These are phyloP conservation scores for Mercurialis annua DNA, from an alignment of 345 rosid species.

Conservation along the genomic window DNA sequence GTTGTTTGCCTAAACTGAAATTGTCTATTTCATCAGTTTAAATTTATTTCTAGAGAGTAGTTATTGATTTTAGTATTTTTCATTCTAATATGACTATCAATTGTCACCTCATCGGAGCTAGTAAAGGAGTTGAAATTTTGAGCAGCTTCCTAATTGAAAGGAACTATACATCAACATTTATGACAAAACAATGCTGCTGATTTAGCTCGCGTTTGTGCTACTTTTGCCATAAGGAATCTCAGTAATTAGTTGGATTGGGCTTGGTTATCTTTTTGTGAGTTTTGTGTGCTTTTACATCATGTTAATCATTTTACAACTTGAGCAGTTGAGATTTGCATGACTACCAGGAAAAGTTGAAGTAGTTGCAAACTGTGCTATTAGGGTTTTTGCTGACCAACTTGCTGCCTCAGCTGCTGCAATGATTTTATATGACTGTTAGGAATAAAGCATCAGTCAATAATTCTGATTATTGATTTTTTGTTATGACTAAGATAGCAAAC, in stretches of 20 bases:
- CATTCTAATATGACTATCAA: background rate
- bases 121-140: background rate
- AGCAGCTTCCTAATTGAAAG: background rate
- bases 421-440: background rate
- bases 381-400: background rate
- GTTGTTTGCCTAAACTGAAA: background rate
- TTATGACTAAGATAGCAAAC: background rate
- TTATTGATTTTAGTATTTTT: background rate
- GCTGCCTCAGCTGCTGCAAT: background rate
- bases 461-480: background rate
- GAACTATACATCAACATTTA: background rate
- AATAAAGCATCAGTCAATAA: background rate
- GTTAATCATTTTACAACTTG: background rate
- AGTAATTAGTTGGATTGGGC: background rate
- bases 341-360: background rate
- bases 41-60: background rate
- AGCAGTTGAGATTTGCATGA: constrained; percentile 6
- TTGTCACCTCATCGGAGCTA: background rate
- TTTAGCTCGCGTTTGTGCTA: background rate
- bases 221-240: background rate
- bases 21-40: background rate
- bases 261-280: background rate
- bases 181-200: background rate
- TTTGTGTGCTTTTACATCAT: background rate
- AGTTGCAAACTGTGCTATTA: background rate